These are phyloP conservation scores for Phytophthora sansomeana DNA, from an alignment of 352 stramenopile genomes.

Conservation along the genomic window DNA sequence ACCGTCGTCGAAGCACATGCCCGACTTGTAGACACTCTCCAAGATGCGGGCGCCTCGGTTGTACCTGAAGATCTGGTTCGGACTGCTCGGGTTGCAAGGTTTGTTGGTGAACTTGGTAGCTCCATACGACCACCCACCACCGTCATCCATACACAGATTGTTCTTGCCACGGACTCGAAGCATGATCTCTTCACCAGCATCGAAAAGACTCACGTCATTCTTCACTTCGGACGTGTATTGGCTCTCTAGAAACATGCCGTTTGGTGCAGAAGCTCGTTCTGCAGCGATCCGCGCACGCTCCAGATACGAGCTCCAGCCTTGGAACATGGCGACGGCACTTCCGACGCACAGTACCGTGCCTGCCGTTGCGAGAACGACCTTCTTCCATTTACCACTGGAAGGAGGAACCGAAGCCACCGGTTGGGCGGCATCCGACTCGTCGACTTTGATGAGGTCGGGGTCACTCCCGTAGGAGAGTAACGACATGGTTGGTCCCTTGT, in stretches of 20 bases:
- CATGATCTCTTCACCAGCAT: constrained; percentile 33
- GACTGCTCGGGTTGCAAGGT: constrained; percentile 40
- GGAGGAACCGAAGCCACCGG: not conserved
- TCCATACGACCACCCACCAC: constrained; percentile 20
- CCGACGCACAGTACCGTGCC: constrained; percentile 27
- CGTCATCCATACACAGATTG: constrained; percentile 48
- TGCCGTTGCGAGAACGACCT: constrained; percentile 9
- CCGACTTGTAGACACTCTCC: constrained; percentile 32
- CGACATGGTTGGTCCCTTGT: constrained; percentile 23
- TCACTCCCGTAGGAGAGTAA: constrained; percentile 33
- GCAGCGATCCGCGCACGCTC: not conserved
- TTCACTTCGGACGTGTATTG: constrained; percentile 27
- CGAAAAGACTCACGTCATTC: constrained; percentile 12
- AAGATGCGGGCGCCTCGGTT: constrained; percentile 8
- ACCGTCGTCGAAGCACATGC: constrained; percentile 31
- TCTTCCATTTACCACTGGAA: constrained; percentile 25
- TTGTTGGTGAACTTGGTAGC: constrained; percentile 32
- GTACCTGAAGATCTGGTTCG: constrained; percentile 46
- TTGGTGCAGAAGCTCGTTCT: constrained; percentile 8
- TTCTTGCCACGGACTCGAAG: constrained; percentile 32
- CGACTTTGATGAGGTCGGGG: constrained; percentile 16
- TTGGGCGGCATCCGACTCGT: constrained; percentile 2
- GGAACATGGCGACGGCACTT: constrained; percentile 24
- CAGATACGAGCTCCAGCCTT: constrained; percentile 27
- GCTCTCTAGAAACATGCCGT: constrained; percentile 28